phyloP scores from a whole-genome alignment of 805 yeast genomes.

The Hanseniaspora nectarophila region DNA sequence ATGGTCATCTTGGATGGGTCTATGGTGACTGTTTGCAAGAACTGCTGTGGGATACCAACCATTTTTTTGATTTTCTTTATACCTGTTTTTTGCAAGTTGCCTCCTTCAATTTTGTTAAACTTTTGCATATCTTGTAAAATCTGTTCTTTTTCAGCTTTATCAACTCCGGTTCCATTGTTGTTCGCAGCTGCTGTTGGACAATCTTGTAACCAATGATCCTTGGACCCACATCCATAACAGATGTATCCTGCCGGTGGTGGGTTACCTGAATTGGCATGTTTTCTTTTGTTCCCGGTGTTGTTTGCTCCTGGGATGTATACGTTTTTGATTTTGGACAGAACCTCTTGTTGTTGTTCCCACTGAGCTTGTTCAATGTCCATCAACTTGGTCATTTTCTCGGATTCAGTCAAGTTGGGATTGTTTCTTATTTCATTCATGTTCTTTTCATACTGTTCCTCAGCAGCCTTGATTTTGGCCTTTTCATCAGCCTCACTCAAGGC shows the following conservation, averaged over 20 bases:
- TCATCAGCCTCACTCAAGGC: constrained; percentile 13
- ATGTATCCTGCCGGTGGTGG: constrained; percentile 89
- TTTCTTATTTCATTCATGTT: constrained; percentile 17
- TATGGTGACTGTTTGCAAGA: constrained; percentile 65
- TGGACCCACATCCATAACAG: constrained; percentile 92
- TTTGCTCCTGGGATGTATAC: constrained; percentile 33
- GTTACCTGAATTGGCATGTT: constrained; percentile 14
- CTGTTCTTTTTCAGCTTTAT: constrained; percentile 35
- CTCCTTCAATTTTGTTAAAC: constrained; percentile 13
- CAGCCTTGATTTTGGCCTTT: constrained; percentile 19
- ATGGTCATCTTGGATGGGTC: constrained; percentile 44
- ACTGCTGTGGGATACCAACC: constrained; percentile 94
- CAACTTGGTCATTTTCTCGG: constrained; percentile 80
- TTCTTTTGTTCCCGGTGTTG: constrained; percentile 21
- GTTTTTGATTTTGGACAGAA: constrained; percentile 64
- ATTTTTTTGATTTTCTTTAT: constrained; percentile 71
- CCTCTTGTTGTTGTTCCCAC: constrained; percentile 91
- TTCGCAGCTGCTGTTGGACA: constrained; percentile 45
- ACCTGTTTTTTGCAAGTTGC: constrained; percentile 13
- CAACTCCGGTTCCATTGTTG: constrained; percentile 36
- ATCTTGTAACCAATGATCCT: constrained; percentile 90
- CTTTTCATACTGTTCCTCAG: constrained; percentile 16
- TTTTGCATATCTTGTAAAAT: constrained; percentile 59
- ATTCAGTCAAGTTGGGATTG: constrained; percentile 52
- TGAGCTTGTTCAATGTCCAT: constrained; percentile 85